These are phyloP conservation scores for Spiraea crenata DNA, from an alignment of 331 rosid genomes.

Conservation along the genomic window DNA sequence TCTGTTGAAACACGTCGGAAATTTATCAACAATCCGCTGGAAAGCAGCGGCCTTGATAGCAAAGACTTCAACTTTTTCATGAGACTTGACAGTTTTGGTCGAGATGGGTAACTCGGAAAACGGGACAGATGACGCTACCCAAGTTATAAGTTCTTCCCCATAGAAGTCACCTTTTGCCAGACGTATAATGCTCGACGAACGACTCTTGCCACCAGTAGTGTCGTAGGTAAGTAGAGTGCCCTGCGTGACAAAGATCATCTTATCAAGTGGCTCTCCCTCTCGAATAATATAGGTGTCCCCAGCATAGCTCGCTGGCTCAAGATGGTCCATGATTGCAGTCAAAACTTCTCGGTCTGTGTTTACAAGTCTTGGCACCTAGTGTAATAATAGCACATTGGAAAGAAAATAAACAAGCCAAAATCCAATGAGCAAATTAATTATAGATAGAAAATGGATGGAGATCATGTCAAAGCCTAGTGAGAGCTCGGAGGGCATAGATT, in stretches of 20 bases:
- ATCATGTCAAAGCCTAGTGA: too few species aligned
- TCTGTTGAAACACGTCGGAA: neutral
- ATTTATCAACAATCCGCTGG: neutral
- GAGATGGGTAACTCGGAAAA: too few species aligned
- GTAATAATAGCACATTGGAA: neutral
- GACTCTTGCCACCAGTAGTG: neutral
- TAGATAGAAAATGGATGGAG: too few species aligned
- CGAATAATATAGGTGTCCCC: slow-evolving; percentile 2
- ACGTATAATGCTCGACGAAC: neutral
- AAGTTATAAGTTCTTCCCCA: too few species aligned
- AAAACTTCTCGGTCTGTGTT: neutral
- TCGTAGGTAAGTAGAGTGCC: neutral
- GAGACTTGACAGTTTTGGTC: too few species aligned
- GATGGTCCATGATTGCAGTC: neutral
- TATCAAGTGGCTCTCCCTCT: slow-evolving; percentile 8
- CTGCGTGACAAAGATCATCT: neutral
- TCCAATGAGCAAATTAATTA: neutral
- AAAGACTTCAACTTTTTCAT: slow-evolving; percentile 4
- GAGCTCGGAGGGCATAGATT: too few species aligned
- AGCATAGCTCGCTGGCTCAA: neutral
- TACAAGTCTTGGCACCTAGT: neutral
- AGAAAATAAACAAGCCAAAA: neutral
- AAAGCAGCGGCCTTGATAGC: neutral
- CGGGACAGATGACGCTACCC: too few species aligned
- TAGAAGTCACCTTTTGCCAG: neutral